These are phyloP conservation scores for Massariosphaeria phaeospora DNA, from an alignment of 495 filamentous ascomycete species.

Conservation along the genomic window DNA sequence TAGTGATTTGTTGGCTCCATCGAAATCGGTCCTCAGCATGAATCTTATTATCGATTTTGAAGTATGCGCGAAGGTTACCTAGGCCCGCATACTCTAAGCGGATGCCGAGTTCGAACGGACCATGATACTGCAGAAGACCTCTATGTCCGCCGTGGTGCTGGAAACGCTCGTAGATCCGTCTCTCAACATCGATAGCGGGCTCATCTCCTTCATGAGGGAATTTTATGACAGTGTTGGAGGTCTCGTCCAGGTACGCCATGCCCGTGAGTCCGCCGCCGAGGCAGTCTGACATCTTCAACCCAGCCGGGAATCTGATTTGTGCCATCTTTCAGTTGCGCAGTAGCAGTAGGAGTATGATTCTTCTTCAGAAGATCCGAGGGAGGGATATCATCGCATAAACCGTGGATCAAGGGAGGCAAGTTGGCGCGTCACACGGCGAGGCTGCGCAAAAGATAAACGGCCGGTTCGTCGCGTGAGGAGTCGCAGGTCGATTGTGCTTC, in stretches of 20 bases:
- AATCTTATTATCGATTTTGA: conserved; percentile 15
- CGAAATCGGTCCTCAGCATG: conserved; percentile 7
- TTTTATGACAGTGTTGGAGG: conserved; percentile 22
- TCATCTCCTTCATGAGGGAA: conserved; percentile 17
- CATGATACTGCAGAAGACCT: conserved; percentile 14
- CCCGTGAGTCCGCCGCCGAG: conserved; percentile 12
- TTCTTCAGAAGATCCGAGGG: conserved; percentile 5
- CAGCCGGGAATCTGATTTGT: conserved; percentile 16
- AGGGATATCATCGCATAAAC: conserved; percentile 5
- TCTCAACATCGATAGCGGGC: conserved; percentile 19
- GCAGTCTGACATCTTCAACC: conserved; percentile 16
- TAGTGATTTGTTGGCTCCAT: conserved; percentile 21
- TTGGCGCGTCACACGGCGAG: conserved; percentile 4
- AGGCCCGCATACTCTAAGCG: conserved; percentile 16
- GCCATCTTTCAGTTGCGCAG: conserved; percentile 9
- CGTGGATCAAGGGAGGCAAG: conserved; percentile 4
- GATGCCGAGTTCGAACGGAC: conserved; percentile 15
- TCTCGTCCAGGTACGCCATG: conserved; percentile 18
- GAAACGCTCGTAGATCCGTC: conserved; percentile 20
- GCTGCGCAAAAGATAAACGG: conserved; percentile 7
- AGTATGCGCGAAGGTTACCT: conserved; percentile 2
- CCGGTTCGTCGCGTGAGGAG: conserved; percentile 10
- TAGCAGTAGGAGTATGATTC: conserved; percentile 7
- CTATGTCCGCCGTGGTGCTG: conserved; percentile 19
- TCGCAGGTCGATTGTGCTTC: conserved; percentile 15